Base-by-base conservation (phyloP, 2,329 filamentous ascomycete species). In the Calonectria pauciramosa region DNA sequence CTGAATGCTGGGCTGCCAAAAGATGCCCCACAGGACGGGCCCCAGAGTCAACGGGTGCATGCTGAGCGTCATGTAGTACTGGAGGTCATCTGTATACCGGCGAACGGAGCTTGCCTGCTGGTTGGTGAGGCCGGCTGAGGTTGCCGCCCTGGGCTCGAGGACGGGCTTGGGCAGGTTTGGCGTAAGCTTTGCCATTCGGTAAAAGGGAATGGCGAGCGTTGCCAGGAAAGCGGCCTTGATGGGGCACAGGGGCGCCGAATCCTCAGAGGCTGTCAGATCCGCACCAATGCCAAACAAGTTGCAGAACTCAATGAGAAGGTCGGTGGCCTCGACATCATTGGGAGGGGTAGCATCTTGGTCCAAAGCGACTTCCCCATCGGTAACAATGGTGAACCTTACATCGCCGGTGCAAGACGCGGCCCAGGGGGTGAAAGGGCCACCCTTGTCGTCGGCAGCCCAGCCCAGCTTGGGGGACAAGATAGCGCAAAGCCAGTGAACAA, bases 11-110 rank as follows among this genome's bases (percentile, higher is more conserved):
- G 82, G 82, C 56, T 82, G 80, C 82, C 82, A 83, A 34, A 83
- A 83, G 34, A 83, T 76, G 60, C 81, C 80, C 82, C 82, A 83
- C n/a, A 83, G 51, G 11, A 82, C 76, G 30, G 82, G 76, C 2
- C 80, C 80, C n/a, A 82, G 64, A 28, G 76, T 71, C 28, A 73
- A 71, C 16, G 77, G 79, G n/a, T 81, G 77, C 79, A 82, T 79
- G 70, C 82, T 82, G 44, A 83, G 76, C n/a, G 82, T 83, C 82
- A 83, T 82, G 73, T 82, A 79, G 67, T 82, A 83, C 36, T 68
- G 78, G 28, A 77, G 72, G 30, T 81, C 79, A 26, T 51, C 51
- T 7, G 76, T 73, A 14, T 81, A 81, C 20, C 71, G 70, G 49
- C 70, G 77, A 28, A 81, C 66, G 18, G 76, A 73, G 14, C 77